Evolutionary conservation across 345 rosid genomes (phyloP), one percentile per base, ranked within the genome.

Genomic region (Salix caprea): DNA sequence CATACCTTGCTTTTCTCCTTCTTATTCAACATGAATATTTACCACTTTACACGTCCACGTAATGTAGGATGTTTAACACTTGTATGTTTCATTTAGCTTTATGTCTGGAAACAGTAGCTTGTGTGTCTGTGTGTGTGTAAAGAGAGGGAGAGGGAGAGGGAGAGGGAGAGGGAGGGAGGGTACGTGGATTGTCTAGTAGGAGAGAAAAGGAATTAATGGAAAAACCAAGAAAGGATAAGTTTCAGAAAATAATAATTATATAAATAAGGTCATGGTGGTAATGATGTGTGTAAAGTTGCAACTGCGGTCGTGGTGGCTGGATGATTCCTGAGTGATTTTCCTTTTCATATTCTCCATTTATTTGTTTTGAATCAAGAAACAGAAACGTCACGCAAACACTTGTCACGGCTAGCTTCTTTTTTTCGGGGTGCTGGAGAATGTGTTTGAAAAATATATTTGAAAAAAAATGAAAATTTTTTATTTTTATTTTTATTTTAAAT

Each of bases 301-400:
- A 82, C 74, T 30, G 58, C 73, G 56, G 68, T 44, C 56, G 78
- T 70, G 77, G 72, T 75, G 74, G 78, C 74, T 69, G 79, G 71
- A 13, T 56, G 81, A 80, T 79, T 78, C 78, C 82, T 30, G 73
- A 73, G 87, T 85, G 87, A 78, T 74, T 74, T 77, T 71, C 76
- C 80, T 80, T 86, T 84, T 73, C 85, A 81, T 77, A 79, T 76
- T 82, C 80, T 78, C 21, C 62, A 18, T 18, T 26, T 72, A 11
- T 64, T 67, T 46, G 60, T 75, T 54, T 52, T 65, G 36, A 72
- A 73, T 40, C 77, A 65, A 79, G 61, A 37, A 79, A 76, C 72
- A 71, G 82, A 78, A 78, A 75, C 84, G 87, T 85, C 88, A 85
- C 81, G 79, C 84, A 83, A 80, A 75, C 83, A 84, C 84, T 72